Evolutionary conservation across 1,284 basidiomycete species (phyloP).

Genomic region (Apiotrichum sp.): DNA sequence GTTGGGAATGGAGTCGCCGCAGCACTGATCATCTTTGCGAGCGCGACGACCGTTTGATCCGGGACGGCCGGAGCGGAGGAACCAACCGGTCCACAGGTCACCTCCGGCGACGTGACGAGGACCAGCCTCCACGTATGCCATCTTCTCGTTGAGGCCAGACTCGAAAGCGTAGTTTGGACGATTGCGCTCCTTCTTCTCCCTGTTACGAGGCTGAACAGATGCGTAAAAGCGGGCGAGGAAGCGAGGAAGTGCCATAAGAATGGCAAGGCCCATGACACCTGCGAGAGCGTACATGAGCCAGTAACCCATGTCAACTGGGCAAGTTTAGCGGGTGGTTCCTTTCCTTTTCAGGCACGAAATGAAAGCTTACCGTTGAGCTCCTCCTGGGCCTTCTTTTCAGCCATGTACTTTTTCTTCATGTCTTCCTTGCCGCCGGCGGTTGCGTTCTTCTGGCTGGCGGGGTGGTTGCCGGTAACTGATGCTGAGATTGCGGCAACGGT

Average conservation of each 20-base stretch:
- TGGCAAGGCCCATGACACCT: conserved; percentile 26
- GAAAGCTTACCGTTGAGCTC: too few relatives aligned
- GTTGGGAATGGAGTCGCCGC: background rate
- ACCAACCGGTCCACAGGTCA: conserved; percentile 30
- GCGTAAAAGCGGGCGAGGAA: conserved; percentile 42
- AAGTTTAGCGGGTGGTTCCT: too few relatives aligned
- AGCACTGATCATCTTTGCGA: background rate
- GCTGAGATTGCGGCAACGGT: too few relatives aligned
- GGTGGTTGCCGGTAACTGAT: too few relatives aligned
- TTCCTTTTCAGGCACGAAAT: too few relatives aligned
- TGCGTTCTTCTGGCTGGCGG: too few relatives aligned
- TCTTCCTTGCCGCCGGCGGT: too few relatives aligned
- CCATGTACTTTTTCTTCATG: too few relatives aligned
- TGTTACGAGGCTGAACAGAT: conserved; percentile 17
- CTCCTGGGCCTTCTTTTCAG: too few relatives aligned
- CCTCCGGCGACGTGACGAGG: conserved; percentile 25
- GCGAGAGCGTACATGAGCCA: conserved; percentile 27
- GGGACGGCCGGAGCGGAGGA: conserved; percentile 12
- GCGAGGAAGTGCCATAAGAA: conserved; percentile 35
- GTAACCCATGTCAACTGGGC: background rate
- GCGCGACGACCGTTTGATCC: background rate
- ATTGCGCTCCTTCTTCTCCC: background rate
- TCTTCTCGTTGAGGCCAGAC: background rate
- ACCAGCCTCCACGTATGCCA: background rate
- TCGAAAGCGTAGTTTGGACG: conserved; percentile 9